A percentile compares a stretch with the other conserved stretches of the same genome.
Conservation (phyloP, 139 green algal genomes). For the Helicosporidium sp. region DNA sequence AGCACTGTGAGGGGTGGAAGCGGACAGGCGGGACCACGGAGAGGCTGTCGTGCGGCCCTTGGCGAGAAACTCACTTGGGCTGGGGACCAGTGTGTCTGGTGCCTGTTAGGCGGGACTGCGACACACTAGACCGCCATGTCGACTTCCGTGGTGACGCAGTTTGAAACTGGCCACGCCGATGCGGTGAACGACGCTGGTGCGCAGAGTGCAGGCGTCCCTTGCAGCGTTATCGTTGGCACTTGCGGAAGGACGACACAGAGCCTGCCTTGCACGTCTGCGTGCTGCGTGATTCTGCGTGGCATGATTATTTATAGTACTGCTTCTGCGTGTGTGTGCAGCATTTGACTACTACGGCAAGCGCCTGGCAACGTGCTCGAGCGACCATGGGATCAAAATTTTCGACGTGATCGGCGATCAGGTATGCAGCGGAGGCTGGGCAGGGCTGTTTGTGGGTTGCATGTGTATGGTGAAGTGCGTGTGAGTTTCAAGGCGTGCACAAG, state of each 20-base stretch:
- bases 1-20: too few species aligned
- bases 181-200: conserved; percentile 30
- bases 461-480: too few species aligned
- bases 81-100: too few species aligned
- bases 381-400: conserved; percentile 65
- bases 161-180: conserved; percentile 70
- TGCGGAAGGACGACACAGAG: not conserved
- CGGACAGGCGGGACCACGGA: too few species aligned
- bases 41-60: too few species aligned
- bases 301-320: not conserved
- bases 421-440: too few species aligned
- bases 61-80: too few species aligned
- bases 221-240: not conserved
- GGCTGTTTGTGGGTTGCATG: too few species aligned
- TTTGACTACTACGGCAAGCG: conserved; percentile 92
- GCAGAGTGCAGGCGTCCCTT: not conserved
- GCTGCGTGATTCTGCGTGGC: not conserved
- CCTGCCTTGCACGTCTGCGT: not conserved
- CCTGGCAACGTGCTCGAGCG: conserved; percentile 76
- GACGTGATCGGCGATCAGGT: conserved; percentile 24
- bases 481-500: too few species aligned
- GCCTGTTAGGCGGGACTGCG: too few species aligned
- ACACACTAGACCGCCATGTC: conserved; percentile 13
- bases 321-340: conserved; percentile 1
- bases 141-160: conserved; percentile 13